Evolutionary conservation across 2,329 filamentous ascomycete genomes (phyloP), one percentile per base, ranked within the genome.

Genomic region (Apiospora saccharicola): DNA sequence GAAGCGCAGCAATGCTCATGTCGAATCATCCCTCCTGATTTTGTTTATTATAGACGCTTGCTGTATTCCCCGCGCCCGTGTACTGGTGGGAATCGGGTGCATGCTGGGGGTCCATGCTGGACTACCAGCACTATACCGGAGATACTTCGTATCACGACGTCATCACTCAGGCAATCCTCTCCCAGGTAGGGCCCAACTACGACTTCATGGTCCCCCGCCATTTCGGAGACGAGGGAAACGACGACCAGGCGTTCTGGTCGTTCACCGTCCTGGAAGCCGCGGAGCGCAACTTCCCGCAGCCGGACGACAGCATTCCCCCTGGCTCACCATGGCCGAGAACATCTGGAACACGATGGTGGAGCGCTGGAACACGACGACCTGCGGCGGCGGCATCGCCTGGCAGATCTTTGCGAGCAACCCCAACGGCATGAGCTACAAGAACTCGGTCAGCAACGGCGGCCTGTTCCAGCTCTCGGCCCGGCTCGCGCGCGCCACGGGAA

Each of bases 401-500:
- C 94, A 97, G 84, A 94, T 97, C 76, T 95, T 92, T 80, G 83
- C 88, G 1, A 89, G 88, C 77, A 96, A 97, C 79, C 84, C 85
- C 67, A 90, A 90, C 74, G 94, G 94, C 19, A 91, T 95, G 80
- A 87, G 90, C 78, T 96, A 97, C 88, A 96, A 95, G 83, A 96
- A 96, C 83, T 88, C 91, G 22, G 90, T 95, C 76, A 91, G 91
- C 74, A 96, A 96, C 80, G 94, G 93, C 57, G 91, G 91, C n/a
- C 90, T 96, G 79, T 95, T 97, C 81, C 92, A 95, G 78, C 86
- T 97, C 16, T 91, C 92, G 4, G 93, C 94, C 0, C 91, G 94
- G 24, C 86, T 96, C 19, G 92, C 91, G 37, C 89, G 91, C 67
- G 91, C 90, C 73, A 93, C 91, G 0, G 90, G 90, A 22, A 91